phyloP scores from a whole-genome alignment of 179 eudicot species.

The Beta corolliflora region DNA sequence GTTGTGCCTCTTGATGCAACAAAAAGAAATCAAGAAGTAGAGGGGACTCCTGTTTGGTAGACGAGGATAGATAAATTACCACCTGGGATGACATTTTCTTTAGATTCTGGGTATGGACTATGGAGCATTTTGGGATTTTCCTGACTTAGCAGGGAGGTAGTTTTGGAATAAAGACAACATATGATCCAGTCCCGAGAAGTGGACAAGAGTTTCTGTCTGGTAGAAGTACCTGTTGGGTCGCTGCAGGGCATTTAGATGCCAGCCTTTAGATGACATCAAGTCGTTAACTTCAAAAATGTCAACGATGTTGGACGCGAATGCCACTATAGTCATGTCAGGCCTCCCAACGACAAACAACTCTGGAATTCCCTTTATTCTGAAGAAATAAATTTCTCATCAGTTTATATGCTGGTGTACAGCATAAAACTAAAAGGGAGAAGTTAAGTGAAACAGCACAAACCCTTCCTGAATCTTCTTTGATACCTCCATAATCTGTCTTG shows the following conservation, averaged over 20 bases:
- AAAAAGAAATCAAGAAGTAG: neutral
- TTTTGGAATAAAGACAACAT: neutral
- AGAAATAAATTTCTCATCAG: neutral
- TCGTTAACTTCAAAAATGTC: slow-evolving; percentile 99
- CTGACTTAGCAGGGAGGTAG: neutral
- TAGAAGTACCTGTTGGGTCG: slow-evolving; percentile 77
- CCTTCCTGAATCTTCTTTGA: slow-evolving; percentile 86
- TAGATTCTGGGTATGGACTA: neutral
- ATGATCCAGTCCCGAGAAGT: neutral
- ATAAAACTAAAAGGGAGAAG: neutral
- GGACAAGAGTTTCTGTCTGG: neutral
- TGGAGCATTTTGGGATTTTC: neutral
- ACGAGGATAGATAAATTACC: neutral
- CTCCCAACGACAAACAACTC: slow-evolving; percentile 78
- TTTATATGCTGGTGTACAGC: neutral
- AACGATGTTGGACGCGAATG: slow-evolving; percentile 67
- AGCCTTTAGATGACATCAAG: slow-evolving; percentile 84
- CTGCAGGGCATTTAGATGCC: slow-evolving; percentile 97
- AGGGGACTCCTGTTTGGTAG: neutral
- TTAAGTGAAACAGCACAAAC: slow-evolving; percentile 38
- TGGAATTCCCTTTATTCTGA: slow-evolving; percentile 70
- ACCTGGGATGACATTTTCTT: neutral
- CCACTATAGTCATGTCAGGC: slow-evolving; percentile 98
- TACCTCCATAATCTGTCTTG: slow-evolving; percentile 88
- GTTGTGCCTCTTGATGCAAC: neutral